Conservation (phyloP, 352 stramenopile species). For the Paralagenidium karlingii region DNA sequence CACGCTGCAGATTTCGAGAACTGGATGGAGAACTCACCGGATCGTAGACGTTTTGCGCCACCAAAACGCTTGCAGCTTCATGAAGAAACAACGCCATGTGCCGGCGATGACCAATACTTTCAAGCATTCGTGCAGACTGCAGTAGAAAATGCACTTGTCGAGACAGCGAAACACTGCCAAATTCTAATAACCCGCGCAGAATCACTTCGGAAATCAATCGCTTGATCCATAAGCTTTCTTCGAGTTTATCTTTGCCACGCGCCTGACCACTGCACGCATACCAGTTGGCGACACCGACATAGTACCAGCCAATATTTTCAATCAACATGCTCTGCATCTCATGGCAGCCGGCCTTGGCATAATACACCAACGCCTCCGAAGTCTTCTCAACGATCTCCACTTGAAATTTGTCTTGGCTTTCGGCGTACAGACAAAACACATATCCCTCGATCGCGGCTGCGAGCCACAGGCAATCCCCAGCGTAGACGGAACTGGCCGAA, state of each 20-base stretch:
- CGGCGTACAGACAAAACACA: slow-evolving; percentile 38
- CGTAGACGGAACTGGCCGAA: slow-evolving; percentile 2
- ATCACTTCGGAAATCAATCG: slow-evolving; percentile 53
- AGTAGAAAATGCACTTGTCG: slow-evolving; percentile 58
- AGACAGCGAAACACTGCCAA: slow-evolving; percentile 26
- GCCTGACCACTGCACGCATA: slow-evolving; percentile 2
- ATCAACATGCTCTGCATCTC: slow-evolving; percentile 67
- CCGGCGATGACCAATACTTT: slow-evolving; percentile 37
- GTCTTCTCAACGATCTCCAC: slow-evolving; percentile 70
- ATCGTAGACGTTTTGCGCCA: slow-evolving; percentile 3
- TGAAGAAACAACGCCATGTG: slow-evolving; percentile 63
- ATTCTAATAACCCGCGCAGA: slow-evolving; percentile 37
- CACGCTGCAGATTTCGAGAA: too few species aligned
- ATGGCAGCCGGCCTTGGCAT: slow-evolving; percentile 39
- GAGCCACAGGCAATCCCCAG: slow-evolving; percentile 62
- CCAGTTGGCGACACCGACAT: slow-evolving; percentile 24
- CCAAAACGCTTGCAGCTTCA: slow-evolving; percentile 38
- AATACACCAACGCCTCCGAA: slow-evolving; percentile 53
- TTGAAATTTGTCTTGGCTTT: slow-evolving; percentile 36
- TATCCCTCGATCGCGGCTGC: slow-evolving; percentile 68
- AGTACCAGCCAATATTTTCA: slow-evolving; percentile 62
- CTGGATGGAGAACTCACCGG: slow-evolving; percentile 1
- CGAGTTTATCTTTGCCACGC: slow-evolving; percentile 18
- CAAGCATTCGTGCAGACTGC: slow-evolving; percentile 49
- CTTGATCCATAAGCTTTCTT: slow-evolving; percentile 57